Evolutionary conservation across 495 filamentous ascomycete genomes (phyloP), one percentile per base, ranked within the genome.

Genomic region (Glonium stellatum): DNA sequence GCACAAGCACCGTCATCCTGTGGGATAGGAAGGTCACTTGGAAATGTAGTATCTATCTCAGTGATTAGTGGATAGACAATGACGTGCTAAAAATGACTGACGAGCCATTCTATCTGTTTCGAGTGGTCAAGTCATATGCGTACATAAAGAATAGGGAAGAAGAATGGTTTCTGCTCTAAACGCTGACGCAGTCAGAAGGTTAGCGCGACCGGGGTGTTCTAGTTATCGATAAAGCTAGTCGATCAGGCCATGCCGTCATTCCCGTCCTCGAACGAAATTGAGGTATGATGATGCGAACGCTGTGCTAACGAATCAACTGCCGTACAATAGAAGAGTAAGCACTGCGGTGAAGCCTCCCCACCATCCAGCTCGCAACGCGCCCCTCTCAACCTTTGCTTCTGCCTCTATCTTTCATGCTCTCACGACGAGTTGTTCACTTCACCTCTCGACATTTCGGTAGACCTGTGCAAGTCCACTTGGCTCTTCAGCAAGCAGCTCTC

Each of bases 1-100:
- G 67, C 19, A 58, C 65, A 68, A 25, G 67, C 67, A 42, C 65
- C 66, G 55, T 70, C 66, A 54, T 70, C 66, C 19, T 31, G 23
- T 12, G 68, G 68, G 12, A 54, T 37, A 36, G 67, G 67, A 22
- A 66, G 47, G 46, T 58, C 55, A 22, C 53, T 23, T 2, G 63
- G 59, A 19, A 65, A 55, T 1, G 36, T 55, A 23, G 58, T 61
- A 39, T 61, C 58, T 61, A 36, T 48, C 3, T 4, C 1, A 1
- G 13, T 52, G n/a, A 4, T 58, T 51, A 51, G 48, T 25, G 31
- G 6, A 15, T 27, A 1, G 1, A 51, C 1, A 51, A 51, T 23
- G 0, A 4, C 31, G 6, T 25, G 0, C 18, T 6, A 6, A 1
- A 8, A 51, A 3, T 27, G 21, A 25, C 48, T 51, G 48, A 51